Evolutionary conservation across 352 stramenopile genomes (phyloP).

Genomic region (Discostella stelligera): DNA sequence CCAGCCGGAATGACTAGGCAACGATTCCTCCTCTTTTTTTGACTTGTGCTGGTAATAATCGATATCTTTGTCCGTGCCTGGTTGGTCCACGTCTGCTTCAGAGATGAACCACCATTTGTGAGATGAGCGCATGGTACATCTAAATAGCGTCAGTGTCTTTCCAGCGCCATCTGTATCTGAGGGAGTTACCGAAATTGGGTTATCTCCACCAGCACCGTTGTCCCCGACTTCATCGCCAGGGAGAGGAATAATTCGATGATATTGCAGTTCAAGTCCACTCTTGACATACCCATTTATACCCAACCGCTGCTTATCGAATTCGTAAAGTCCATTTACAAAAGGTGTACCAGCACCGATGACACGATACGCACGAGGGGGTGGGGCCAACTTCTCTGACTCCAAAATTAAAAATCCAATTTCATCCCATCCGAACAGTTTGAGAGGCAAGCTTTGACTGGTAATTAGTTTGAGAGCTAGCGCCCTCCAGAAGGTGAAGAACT

Average conservation of each 20-base stretch:
- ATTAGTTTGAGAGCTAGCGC: conserved; percentile 75
- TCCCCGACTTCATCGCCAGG: neutral
- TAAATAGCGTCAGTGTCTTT: conserved; percentile 92
- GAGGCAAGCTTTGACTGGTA: conserved; percentile 88
- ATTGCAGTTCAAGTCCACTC: conserved; percentile 49
- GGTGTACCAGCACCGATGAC: conserved; percentile 88
- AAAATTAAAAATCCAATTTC: conserved; percentile 91
- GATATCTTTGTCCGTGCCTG: conserved; percentile 96
- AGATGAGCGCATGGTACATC: conserved; percentile 96
- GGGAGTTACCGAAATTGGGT: neutral
- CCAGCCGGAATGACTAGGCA: conserved; percentile 90
- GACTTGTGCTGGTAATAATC: conserved; percentile 99
- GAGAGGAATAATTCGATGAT: conserved; percentile 58
- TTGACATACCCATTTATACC: conserved; percentile 56
- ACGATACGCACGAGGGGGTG: conserved; percentile 87
- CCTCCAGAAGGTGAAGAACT: conserved; percentile 78
- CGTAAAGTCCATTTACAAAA: conserved; percentile 92
- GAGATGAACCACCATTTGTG: conserved; percentile 99
- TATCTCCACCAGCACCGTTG: conserved; percentile 14
- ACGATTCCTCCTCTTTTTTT: conserved; percentile 87
- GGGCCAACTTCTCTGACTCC: conserved; percentile 82
- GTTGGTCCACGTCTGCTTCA: conserved; percentile 94
- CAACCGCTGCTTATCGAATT: conserved; percentile 67
- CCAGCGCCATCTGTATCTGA: conserved; percentile 61
- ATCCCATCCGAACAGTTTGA: conserved; percentile 93